A percentile compares a stretch with the other conserved stretches of the same genome.
These are phyloP conservation scores for Oxytropis ochrocephala DNA, from an alignment of 306 rosid genomes.

Conservation along the genomic window DNA sequence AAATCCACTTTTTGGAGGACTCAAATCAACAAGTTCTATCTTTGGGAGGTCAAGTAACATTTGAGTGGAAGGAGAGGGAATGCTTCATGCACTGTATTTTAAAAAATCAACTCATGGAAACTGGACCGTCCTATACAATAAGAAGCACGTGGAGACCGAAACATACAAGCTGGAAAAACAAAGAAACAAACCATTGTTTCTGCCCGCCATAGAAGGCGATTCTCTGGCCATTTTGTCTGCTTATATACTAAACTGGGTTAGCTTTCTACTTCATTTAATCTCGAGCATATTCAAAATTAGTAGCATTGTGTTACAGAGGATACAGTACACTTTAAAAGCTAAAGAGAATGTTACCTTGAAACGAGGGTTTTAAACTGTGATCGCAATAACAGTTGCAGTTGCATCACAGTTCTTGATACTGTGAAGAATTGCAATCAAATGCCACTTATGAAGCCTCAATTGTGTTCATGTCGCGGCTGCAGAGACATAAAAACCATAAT, in stretches of 20 bases:
- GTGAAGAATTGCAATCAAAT: too few species aligned
- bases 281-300: neutral
- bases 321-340: too few species aligned
- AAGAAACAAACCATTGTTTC: conserved; percentile 51
- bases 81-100: conserved; percentile 66
- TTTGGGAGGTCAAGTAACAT: conserved; percentile 48
- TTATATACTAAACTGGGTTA: conserved; percentile 52
- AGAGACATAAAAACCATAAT: too few species aligned
- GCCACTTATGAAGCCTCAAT: too few species aligned
- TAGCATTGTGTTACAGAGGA: neutral
- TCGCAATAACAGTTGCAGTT: too few species aligned
- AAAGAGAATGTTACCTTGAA: too few species aligned
- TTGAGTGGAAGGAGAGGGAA: conserved; percentile 90
- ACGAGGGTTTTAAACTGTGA: too few species aligned
- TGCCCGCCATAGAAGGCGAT: conserved; percentile 53
- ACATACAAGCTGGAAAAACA: conserved; percentile 46
- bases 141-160: conserved; percentile 53
- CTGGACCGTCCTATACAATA: conserved; percentile 51
- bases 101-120: conserved; percentile 13
- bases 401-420: too few species aligned
- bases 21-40: conserved; percentile 52
- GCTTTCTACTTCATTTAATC: neutral
- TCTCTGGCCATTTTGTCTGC: conserved; percentile 45
- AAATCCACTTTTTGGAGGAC: conserved; percentile 70
- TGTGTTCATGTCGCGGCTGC: too few species aligned